Evolutionary conservation across 1,284 basidiomycete genomes (phyloP).

Genomic region (Lignosus rhinocerotis): DNA sequence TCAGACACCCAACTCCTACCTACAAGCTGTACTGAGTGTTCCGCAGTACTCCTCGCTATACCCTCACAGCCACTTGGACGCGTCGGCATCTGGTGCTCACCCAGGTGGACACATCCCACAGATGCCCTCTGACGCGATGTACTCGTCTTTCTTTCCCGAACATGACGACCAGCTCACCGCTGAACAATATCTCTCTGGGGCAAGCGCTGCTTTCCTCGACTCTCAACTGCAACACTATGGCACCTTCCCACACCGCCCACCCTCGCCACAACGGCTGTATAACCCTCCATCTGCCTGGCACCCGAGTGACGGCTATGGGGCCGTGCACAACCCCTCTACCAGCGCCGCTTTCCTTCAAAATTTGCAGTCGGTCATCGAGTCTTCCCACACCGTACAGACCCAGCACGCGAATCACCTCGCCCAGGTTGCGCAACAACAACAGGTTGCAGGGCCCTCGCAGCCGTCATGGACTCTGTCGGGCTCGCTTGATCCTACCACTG

Average conservation of each 20-base stretch:
- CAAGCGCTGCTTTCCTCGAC: background rate
- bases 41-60: conserved; percentile 3
- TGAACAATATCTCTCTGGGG: background rate
- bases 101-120: background rate
- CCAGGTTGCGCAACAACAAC: background rate
- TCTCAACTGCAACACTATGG: background rate
- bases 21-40: conserved; percentile 6
- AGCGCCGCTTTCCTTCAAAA: conserved; percentile 15
- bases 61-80: conserved; percentile 5
- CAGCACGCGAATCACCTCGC: conserved; percentile 7
- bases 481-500: conserved; percentile 57
- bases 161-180: conserved; percentile 2
- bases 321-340: conserved; percentile 1
- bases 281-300: conserved; percentile 8
- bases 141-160: conserved; percentile 8
- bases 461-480: conserved; percentile 47
- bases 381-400: conserved; percentile 18
- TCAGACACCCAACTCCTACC: conserved; percentile 3
- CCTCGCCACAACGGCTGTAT: conserved; percentile 3
- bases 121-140: background rate
- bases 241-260: background rate
- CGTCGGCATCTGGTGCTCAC: background rate
- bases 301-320: background rate
- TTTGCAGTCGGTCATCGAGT: conserved; percentile 17
- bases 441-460: conserved; percentile 3